A percentile compares a stretch with the other conserved stretches of the same genome.
Conservation (phyloP, 257 asterid species). For the Catharanthus roseus region DNA sequence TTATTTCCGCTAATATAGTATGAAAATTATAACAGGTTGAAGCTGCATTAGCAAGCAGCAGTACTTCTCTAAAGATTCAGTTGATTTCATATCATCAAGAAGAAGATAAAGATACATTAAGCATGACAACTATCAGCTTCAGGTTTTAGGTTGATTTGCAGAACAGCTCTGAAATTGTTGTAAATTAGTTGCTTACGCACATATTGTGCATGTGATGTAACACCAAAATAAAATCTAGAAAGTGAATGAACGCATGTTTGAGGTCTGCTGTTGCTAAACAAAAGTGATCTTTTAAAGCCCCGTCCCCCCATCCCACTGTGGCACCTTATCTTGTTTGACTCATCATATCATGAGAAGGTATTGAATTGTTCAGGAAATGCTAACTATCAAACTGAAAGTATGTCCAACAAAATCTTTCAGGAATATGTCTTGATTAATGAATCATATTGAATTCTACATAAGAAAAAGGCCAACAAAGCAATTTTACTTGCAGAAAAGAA, state of each 20-base stretch:
- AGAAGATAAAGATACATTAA: neutral
- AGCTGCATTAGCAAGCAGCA: conserved; percentile 13
- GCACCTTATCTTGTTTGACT: neutral
- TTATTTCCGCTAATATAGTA: neutral
- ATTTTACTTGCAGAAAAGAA: neutral
- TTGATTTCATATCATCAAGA: neutral
- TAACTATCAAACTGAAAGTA: neutral
- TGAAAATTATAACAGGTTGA: conserved; percentile 16
- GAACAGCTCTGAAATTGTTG: conserved; percentile 3
- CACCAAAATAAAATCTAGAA: conserved; percentile 3
- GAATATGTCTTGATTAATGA: neutral
- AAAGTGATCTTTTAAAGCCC: neutral
- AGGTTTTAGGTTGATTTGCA: neutral
- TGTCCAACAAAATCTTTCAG: neutral
- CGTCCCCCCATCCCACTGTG: neutral
- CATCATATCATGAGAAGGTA: neutral
- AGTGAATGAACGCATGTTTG: neutral
- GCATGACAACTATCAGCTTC: neutral
- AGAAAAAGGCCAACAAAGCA: neutral
- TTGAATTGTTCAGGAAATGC: neutral
- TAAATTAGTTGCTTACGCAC: neutral
- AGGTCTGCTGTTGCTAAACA: neutral
- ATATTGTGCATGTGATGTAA: conserved; percentile 4
- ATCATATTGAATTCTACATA: neutral
- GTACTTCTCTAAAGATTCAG: neutral